Base-by-base conservation (phyloP, 140 eudicot species). In the Senecio squalidus region DNA sequence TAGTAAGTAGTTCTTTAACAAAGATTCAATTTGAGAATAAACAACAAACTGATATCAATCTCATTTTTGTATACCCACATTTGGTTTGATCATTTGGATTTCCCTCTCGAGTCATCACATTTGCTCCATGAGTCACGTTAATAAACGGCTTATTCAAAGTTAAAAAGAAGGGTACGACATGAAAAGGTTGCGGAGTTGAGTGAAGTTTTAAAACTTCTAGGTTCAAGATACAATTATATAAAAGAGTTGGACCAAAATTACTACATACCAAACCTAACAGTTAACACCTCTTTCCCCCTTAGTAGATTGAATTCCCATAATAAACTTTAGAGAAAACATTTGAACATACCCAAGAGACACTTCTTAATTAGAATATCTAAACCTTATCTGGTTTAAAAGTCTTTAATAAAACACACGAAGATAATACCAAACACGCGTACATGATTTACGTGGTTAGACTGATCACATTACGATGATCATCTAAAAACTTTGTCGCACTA, bases 161-260 rank as follows among this genome's bases (percentile, higher is more conserved):
- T 1, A 31, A 31, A 27, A 54, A 5, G 13, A 5, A n/a, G n/a
- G n/a, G 25, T 39, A 54, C 39, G 23, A 40, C 26, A n/a, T 15
- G 39, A 15, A 61, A 28, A 21, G 5, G 27, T 16, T 17, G 30
- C 39, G 31, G n/a, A 13, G 43, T 45, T 16, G 24, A 24, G n/a
- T 41, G 11, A 58, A 38, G 26, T 33, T 33, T 34, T 4, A 22
- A 21, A 33, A 23, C 39, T 63, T 30, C 48, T 13, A 23, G 23
- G 50, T 23, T 63, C 39, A 63, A 46, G 20, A 29, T 46, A 4
- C 23, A 62, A 18, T n/a, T 28, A 46, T 62, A 33, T 62, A 14
- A 46, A 49, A 49, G 34, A 14, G 36, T 33, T 49, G 59, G 14
- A 9, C 38, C 38, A 5, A 29, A 62, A 62, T 62, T 30, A 62